Evolutionary conservation across 1,284 basidiomycete species (phyloP), one percentile per base, ranked within the genome.

Genomic region (Rhodotorula mucilaginosa): DNA sequence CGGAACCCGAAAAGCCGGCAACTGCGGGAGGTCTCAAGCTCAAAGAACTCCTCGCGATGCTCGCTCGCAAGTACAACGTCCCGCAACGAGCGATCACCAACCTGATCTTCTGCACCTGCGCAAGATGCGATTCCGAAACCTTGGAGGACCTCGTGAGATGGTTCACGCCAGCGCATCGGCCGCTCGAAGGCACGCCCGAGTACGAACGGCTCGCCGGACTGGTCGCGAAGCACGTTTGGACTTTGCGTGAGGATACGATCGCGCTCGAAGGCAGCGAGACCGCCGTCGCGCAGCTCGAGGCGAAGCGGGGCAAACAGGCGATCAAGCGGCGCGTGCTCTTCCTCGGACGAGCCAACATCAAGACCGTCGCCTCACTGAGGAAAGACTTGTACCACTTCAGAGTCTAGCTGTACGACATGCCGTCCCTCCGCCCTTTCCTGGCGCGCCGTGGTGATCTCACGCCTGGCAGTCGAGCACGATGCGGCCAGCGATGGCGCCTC

Each of bases 401-500:
- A 44, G 39, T 44, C 39, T 44, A 44, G 10, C 39, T 44, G 39
- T 44, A 44, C 39, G 39, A 44, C 12, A 44, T 44, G 12, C 39
- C 39, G 39, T 44, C 12, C 39, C 39, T 44, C 39, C 39, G 10
- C 39, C 26, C 16, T 56, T n/a, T 10, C 26, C 18, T n/a, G 13
- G 54, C 26, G 29, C 29, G 26, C n/a, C n/a, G n/a, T 16, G 2
- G 13, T 16, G 15, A 29, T n/a, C 51, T n/a, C 54, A 44, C 54
- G 26, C 26, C 26, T 56, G 26, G 48, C 61, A 62, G 63, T 70
- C 68, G 63, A 90, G 83, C 48, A 90, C 87, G 64, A 89, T 80
- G 67, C 89, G 83, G 60, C 89, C 89, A 21, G 85, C 84, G 70
- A 90, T 81, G 65, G 82, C 84, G 62, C 88, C 88, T 68, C 84